A percentile compares a stretch with the other conserved stretches of the same genome.
Conservation (phyloP, 257 asterid genomes). For the Lithospermum erythrorhizon region DNA sequence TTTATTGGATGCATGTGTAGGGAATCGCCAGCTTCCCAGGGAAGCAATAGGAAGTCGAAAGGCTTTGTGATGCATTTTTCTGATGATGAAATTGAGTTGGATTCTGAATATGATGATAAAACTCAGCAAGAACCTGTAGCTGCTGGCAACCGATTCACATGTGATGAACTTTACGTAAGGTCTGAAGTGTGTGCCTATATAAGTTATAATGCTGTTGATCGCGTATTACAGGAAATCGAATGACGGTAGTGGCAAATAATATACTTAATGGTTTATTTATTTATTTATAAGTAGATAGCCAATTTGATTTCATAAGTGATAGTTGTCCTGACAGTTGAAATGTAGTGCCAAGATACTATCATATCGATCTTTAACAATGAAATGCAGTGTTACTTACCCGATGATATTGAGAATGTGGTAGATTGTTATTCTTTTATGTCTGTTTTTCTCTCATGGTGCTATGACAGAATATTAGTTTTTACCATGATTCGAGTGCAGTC, state of each 20-base stretch:
- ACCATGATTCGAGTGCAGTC: neutral
- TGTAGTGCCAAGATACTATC: too few relatives aligned
- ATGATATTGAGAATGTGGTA: too few relatives aligned
- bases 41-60: slow-evolving; percentile 14
- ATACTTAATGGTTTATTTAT: too few relatives aligned
- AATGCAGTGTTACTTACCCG: neutral
- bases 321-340: too few relatives aligned
- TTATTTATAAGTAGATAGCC: too few relatives aligned
- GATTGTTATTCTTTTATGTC: too few relatives aligned
- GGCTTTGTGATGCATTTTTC: slow-evolving; percentile 53
- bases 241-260: neutral
- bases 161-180: slow-evolving; percentile 53
- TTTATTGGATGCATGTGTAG: slow-evolving; percentile 20
- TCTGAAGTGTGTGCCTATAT: slow-evolving; percentile 38
- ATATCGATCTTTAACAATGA: neutral
- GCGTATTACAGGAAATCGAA: too few relatives aligned
- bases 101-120: slow-evolving; percentile 33
- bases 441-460: too few relatives aligned
- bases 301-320: too few relatives aligned
- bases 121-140: slow-evolving; percentile 15
- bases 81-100: slow-evolving; percentile 30
- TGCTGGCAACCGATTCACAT: slow-evolving; percentile 42
- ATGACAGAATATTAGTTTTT: neutral
- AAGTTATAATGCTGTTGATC: neutral
- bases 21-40: slow-evolving; percentile 27